Conservation (phyloP, 1,284 basidiomycete species). For the Rhodotorula sp. region DNA sequence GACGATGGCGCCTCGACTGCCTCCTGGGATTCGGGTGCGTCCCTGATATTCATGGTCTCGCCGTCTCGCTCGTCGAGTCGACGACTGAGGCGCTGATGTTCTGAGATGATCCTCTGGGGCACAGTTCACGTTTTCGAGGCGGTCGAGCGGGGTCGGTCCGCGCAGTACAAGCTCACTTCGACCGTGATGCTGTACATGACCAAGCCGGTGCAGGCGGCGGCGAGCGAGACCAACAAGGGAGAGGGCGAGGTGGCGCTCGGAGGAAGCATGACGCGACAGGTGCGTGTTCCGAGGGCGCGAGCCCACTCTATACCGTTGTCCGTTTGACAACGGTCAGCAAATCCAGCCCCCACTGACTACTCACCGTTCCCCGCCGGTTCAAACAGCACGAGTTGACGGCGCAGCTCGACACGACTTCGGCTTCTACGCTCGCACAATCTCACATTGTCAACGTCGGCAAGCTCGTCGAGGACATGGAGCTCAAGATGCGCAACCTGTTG, state of each 20-base stretch:
- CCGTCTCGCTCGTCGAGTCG: too few species aligned
- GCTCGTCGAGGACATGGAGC: constrained; percentile 98
- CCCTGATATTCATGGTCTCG: too few species aligned
- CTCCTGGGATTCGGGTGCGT: constrained; percentile 78
- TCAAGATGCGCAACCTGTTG: constrained; percentile 94
- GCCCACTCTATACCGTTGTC: not conserved
- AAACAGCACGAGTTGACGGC: constrained; percentile 77
- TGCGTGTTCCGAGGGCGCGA: constrained; percentile 50
- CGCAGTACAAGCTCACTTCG: constrained; percentile 95
- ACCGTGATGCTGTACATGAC: constrained; percentile 97
- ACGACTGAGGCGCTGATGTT: too few species aligned
- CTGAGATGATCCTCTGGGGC: too few species aligned
- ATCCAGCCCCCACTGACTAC: not conserved
- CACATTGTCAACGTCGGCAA: constrained; percentile 91
- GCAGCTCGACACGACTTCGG: constrained; percentile 55
- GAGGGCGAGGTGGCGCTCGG: constrained; percentile 76
- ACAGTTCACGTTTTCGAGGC: constrained; percentile 93
- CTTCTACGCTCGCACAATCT: constrained; percentile 62
- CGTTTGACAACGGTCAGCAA: too few species aligned
- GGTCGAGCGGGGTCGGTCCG: constrained; percentile 80
- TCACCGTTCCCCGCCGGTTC: too few species aligned
- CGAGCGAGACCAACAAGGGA: constrained; percentile 47
- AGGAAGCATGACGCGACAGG: constrained; percentile 96
- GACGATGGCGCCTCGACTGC: constrained; percentile 54
- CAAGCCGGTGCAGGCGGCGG: constrained; percentile 52